Percentiles rank a stretch among this genome's conserved stretches.
These are phyloP conservation scores for Allomyces arbusculus DNA, from an alignment of 192 early-diverging fungal genomes.

Conservation along the genomic window DNA sequence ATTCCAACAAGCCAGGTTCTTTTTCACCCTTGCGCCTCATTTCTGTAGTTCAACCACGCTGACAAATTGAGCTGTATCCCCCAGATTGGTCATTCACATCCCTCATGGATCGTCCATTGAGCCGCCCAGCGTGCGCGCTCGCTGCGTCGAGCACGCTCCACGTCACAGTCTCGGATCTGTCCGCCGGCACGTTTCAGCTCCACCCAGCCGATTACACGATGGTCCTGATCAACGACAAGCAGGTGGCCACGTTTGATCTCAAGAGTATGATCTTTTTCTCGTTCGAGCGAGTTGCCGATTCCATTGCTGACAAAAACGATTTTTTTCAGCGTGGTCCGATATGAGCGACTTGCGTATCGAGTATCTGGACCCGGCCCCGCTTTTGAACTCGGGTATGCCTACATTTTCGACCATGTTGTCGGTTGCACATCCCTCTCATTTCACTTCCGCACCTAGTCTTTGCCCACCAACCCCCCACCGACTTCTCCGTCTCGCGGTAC, in stretches of 20 bases:
- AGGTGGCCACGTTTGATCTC: conserved; percentile 24
- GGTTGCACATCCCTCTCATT: too few relatives aligned
- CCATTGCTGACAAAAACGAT: too few relatives aligned
- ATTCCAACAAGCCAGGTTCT: too few relatives aligned
- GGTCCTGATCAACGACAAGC: conserved; percentile 1
- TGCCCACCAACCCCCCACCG: conserved; percentile 12
- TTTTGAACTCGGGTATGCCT: too few relatives aligned
- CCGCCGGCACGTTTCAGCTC: conserved; percentile 3
- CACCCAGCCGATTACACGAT: too few relatives aligned
- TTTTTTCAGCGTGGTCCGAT: too few relatives aligned
- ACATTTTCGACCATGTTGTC: too few relatives aligned
- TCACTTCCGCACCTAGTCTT: conserved; percentile 2
- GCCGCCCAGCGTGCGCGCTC: conserved; percentile 22
- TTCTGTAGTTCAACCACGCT: too few relatives aligned
- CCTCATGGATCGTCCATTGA: conserved; percentile 23
- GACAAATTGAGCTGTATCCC: conserved; percentile 1
- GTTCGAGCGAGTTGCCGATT: too few relatives aligned
- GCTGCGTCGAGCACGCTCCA: conserved; percentile 19
- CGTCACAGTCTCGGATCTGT: conserved; percentile 15
- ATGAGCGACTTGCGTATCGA: too few relatives aligned
- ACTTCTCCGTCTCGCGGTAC: conserved; percentile 8
- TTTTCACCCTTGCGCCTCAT: too few relatives aligned
- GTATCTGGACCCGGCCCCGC: too few relatives aligned
- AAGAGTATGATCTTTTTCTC: neutral
- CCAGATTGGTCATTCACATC: conserved; percentile 23